Conservation (phyloP, 768 basidiomycete species). For the Lactarius evosmus region DNA sequence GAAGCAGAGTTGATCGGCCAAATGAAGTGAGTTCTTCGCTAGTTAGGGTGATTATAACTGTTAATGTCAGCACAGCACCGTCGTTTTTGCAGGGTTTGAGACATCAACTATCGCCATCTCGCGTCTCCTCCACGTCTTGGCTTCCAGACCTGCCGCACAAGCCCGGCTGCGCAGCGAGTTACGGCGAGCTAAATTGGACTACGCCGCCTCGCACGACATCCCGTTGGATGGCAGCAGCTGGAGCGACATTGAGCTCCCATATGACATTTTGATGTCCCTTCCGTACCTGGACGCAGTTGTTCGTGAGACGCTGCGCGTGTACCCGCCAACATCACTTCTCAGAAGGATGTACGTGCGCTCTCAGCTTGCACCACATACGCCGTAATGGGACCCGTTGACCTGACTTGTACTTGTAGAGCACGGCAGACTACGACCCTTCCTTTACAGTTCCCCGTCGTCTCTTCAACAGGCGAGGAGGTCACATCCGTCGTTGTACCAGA, state of each 20-base stretch:
- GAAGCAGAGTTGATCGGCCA: conserved; percentile 40
- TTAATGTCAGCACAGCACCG: conserved; percentile 1
- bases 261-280: conserved; percentile 42
- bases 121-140: conserved; percentile 38
- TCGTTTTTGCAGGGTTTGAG: conserved; percentile 5
- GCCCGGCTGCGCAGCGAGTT: conserved; percentile 36
- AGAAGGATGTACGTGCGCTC: conserved; percentile 35
- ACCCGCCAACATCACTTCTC: conserved; percentile 35
- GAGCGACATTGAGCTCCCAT: conserved; percentile 36
- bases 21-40: conserved; percentile 30
- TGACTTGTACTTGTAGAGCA: conserved; percentile 28
- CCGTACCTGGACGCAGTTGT: conserved; percentile 47
- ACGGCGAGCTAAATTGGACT: conserved; percentile 32
- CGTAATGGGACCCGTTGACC: too few relatives aligned
- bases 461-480: not conserved
- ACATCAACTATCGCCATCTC: conserved; percentile 34
- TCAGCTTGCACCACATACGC: not conserved
- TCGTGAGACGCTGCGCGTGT: conserved; percentile 43
- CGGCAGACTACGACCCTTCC: conserved; percentile 9
- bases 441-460: not conserved
- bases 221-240: conserved; percentile 27
- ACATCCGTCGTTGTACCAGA: conserved; percentile 1
- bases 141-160: conserved; percentile 35
- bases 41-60: not conserved
- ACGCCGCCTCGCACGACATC: conserved; percentile 11